Base-by-base conservation (phyloP, 345 rosid species). In the Aquilaria yunnanensis region DNA sequence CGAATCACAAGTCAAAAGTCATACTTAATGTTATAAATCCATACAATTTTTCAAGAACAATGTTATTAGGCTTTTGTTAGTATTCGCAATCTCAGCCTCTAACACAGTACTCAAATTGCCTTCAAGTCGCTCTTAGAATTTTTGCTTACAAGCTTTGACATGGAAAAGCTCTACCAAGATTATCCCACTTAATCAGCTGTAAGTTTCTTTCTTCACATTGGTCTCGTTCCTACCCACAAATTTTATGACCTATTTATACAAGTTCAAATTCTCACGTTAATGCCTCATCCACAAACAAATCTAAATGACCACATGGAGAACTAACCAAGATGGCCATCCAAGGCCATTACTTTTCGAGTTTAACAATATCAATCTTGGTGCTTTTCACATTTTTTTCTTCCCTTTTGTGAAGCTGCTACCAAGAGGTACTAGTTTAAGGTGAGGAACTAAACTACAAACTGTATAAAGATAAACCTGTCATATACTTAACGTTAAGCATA, bases 131-230 rank as follows among this genome's bases (percentile, higher is more conserved):
- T 69, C 54, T 79, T 80, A 49, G 66, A 11, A 57, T 73, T 73
- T 23, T 80, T 83, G 84, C 87, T 80, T 83, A 32, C 76, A 80
- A 80, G 87, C 62, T 69, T 83, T 67, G 57, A 46, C 53, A 59
- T 50, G 14, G 10, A 9, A 31, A 5, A 32, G 34, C 30, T 43
- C 47, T 55, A 4, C 23, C 54, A 49, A 16, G 48, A 54, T 56
- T 37, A 37, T 61, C 55, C 41, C 12, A 78, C 76, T 77, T 74
- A 72, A 64, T 60, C 23, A 23, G 23, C 23, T 23, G 23, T 23
- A 23, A 23, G 23, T 23, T 23, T 23, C 23, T 1, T 23, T 23
- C 23, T 23, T 23, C 67, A 62, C 34, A 58, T 46, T 31, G 54
- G 57, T 37, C 61, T 69, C 49, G 50, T 47, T 48, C 11, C 54